Evolutionary conservation across 805 yeast species (phyloP).

Genomic region (Wickerhamomyces canadensis): DNA sequence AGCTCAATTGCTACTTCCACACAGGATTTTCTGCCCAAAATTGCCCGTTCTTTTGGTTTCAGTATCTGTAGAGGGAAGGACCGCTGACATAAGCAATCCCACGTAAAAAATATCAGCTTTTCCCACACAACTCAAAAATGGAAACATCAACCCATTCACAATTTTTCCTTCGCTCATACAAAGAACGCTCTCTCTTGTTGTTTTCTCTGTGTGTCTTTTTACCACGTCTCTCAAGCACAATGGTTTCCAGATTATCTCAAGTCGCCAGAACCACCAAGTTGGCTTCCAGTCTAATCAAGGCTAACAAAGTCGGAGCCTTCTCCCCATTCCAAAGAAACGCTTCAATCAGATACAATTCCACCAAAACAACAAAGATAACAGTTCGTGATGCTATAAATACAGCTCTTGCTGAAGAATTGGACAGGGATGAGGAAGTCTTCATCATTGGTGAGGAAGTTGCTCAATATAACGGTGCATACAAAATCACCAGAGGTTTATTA

Average conservation of each 20-base stretch:
- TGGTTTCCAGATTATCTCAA: constrained; percentile 1
- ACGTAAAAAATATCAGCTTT: no score
- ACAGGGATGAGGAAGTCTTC: constrained; percentile 90
- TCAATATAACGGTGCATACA: constrained; percentile 98
- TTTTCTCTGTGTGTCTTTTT: no score
- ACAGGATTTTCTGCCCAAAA: no score
- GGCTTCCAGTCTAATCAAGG: constrained; percentile 6
- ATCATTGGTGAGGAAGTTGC: constrained; percentile 99
- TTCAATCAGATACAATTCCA: constrained; percentile 18
- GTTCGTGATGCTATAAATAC: constrained; percentile 96
- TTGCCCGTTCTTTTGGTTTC: no score
- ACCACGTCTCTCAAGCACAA: not conserved
- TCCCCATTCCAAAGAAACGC: constrained; percentile 6
- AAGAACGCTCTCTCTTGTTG: no score
- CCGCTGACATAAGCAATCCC: constrained; percentile 1
- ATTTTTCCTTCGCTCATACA: no score
- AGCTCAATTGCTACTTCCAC: no score
- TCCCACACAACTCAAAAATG: not conserved
- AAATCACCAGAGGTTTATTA: constrained; percentile 89
- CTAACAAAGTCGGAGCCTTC: constrained; percentile 9
- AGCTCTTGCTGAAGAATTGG: constrained; percentile 96
- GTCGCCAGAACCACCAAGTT: constrained; percentile 16
- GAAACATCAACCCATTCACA: not conserved
- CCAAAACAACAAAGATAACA: constrained; percentile 49
- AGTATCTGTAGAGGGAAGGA: no score